phyloP scores from a whole-genome alignment of 257 asterid genomes.

The Leonotis leonurus region DNA sequence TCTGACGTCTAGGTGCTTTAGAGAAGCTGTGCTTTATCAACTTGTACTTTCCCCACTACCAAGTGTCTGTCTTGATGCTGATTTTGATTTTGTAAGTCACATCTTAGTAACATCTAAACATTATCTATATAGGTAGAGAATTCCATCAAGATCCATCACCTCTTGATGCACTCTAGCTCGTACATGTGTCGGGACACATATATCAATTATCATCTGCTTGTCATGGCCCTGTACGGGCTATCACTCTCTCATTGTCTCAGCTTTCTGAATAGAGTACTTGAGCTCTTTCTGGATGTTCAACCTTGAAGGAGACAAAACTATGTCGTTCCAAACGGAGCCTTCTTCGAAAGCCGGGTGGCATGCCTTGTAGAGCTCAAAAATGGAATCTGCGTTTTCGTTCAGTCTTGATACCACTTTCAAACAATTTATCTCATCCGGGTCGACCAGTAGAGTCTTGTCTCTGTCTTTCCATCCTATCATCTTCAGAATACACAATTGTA shows the following conservation, averaged over 20 bases:
- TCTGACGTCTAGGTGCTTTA: not conserved
- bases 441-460: slow-evolving; percentile 81
- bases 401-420: slow-evolving; percentile 47
- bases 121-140: not conserved
- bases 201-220: not conserved
- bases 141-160: not conserved
- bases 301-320: slow-evolving; percentile 92
- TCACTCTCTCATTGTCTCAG: slow-evolving; percentile 44
- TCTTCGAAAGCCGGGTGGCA: slow-evolving; percentile 65
- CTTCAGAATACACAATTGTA: slow-evolving; percentile 31
- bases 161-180: not conserved
- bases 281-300: slow-evolving; percentile 87
- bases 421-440: slow-evolving; percentile 70
- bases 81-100: not conserved
- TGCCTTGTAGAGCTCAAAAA: slow-evolving; percentile 59
- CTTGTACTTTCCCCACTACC: not conserved
- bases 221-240: too few relatives aligned
- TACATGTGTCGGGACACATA: not conserved
- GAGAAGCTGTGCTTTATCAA: not conserved
- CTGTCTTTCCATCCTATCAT: slow-evolving; percentile 93
- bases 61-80: not conserved
- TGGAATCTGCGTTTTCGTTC: slow-evolving; percentile 65
- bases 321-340: slow-evolving; percentile 93
- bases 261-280: slow-evolving; percentile 70
- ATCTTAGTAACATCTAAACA: not conserved